Conservation (phyloP, 2,329 filamentous ascomycete genomes). For the Pyrenophora tritici-repentis region DNA sequence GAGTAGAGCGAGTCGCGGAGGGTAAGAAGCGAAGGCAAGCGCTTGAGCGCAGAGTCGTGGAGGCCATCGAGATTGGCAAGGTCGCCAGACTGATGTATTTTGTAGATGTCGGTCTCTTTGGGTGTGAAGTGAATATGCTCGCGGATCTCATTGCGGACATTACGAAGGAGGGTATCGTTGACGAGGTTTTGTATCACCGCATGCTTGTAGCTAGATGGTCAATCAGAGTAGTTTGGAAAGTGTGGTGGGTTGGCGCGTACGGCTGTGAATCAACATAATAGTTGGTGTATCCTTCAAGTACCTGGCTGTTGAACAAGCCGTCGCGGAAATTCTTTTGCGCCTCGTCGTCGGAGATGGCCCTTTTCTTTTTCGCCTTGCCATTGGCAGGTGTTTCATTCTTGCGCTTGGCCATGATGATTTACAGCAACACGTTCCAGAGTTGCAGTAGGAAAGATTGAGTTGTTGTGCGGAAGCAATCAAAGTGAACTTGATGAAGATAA, state of each 20-base stretch:
- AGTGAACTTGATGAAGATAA: conserved; percentile 16
- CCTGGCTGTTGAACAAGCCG: conserved; percentile 46
- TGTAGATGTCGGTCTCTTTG: conserved; percentile 99
- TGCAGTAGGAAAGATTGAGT: conserved; percentile 23
- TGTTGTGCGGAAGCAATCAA: conserved; percentile 5
- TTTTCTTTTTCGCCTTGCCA: conserved; percentile 52
- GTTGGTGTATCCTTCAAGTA: conserved; percentile 41
- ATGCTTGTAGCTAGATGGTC: conserved; percentile 73
- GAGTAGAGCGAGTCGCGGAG: conserved; percentile 97
- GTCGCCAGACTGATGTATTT: conserved; percentile 98
- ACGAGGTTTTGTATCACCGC: conserved; percentile 84
- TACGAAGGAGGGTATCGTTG: conserved; percentile 78
- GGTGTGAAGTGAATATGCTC: conserved; percentile 93
- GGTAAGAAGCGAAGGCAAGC: conserved; percentile 84
- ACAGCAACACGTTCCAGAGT: conserved; percentile 20
- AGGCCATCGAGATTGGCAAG: conserved; percentile 95
- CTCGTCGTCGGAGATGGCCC: conserved; percentile 48
- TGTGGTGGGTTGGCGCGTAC: conserved; percentile 30
- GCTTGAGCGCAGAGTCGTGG: conserved; percentile 80
- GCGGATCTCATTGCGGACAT: conserved; percentile 86
- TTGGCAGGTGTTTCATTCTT: conserved; percentile 48
- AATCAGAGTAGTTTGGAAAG: conserved; percentile 9
- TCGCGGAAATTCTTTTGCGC: conserved; percentile 47
- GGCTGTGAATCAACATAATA: conserved; percentile 48
- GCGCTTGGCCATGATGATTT: conserved; percentile 44